Evolutionary conservation across 2,329 filamentous ascomycete genomes (phyloP), one percentile per base, ranked within the genome.

Genomic region (Zasmidium cellare): DNA sequence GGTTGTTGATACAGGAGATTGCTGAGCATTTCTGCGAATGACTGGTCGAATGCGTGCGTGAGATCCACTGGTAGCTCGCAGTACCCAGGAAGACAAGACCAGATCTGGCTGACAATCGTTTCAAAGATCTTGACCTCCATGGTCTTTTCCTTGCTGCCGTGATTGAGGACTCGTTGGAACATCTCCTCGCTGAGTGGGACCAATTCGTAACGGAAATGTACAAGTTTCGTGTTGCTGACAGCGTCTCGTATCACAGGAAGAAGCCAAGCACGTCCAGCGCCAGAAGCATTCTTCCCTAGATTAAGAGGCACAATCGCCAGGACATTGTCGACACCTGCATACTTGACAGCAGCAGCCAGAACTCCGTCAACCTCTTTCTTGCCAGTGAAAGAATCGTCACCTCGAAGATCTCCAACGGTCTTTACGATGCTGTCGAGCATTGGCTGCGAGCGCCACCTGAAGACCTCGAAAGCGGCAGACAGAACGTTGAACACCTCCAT

Each of bases 111-210:
- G 9, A 99, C 91, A 3, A 99, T 80, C 0, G 94, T 97, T 77
- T 99, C 93, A 72, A 94, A 99, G 58, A 99, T 96, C 80, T 99
- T 99, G 71, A 94, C 84, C 73, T 97, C 92, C 83, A 96, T 92
- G 0, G 91, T 94, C 81, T 96, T 97, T 71, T 93, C 90, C 14
- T 85, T 86, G 20, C 84, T 79, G 14, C 89, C 90, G 67, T 96
- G 89, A 61, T 96, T 88, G 48, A 96, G 79, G 3, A 97, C 90
- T 64, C 85, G 87, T 72, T 97, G 91, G 74, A 93, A 97, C 81
- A 99, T 90, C 51, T 84, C 78, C 72, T 96, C 90, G 72, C 93
- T 97, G 22, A 99, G 79, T 16, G 94, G 92, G 5, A 97, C 86
- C 74, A 99, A 87, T 69, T 96, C 91, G 2, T 82, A 79, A 66